Conservation (phyloP, 78 protist genomes). For the Dictyostelium brefeldianum region DNA sequence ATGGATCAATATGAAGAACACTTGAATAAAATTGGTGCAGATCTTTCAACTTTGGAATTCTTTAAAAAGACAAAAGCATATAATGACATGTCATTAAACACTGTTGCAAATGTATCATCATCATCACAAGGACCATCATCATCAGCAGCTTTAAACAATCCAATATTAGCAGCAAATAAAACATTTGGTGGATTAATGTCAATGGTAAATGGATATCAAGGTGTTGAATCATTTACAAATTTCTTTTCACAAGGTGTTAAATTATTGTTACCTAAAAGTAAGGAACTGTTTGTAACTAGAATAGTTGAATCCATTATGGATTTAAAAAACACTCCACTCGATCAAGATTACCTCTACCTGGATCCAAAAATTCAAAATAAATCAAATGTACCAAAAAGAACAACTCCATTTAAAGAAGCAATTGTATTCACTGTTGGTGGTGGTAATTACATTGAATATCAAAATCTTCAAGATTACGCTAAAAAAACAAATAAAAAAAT, state of each 20-base stretch:
- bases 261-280: constrained; percentile 76
- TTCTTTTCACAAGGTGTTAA: constrained; percentile 74
- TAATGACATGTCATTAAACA: constrained; percentile 28
- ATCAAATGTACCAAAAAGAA: constrained; percentile 56
- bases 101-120: constrained; percentile 28
- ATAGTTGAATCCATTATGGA: constrained; percentile 87
- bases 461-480: constrained; percentile 87
- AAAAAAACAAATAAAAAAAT: constrained; percentile 75
- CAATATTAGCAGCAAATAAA: constrained; percentile 2
- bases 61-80: constrained; percentile 79
- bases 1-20: constrained; percentile 47
- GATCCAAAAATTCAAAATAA: constrained; percentile 88
- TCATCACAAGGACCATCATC: neutral
- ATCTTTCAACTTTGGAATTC: constrained; percentile 53
- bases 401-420: constrained; percentile 88
- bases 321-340: constrained; percentile 56
- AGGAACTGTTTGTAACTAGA: constrained; percentile 82
- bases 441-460: constrained; percentile 95
- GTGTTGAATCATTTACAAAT: constrained; percentile 68
- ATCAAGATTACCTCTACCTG: constrained; percentile 79
- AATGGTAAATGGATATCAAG: constrained; percentile 38
- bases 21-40: constrained; percentile 56
- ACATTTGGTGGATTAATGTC: constrained; percentile 36
- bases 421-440: constrained; percentile 96
- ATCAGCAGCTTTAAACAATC: neutral